phyloP scores from a whole-genome alignment of 805 yeast species.

The Wickerhamiella sergipiensis region DNA sequence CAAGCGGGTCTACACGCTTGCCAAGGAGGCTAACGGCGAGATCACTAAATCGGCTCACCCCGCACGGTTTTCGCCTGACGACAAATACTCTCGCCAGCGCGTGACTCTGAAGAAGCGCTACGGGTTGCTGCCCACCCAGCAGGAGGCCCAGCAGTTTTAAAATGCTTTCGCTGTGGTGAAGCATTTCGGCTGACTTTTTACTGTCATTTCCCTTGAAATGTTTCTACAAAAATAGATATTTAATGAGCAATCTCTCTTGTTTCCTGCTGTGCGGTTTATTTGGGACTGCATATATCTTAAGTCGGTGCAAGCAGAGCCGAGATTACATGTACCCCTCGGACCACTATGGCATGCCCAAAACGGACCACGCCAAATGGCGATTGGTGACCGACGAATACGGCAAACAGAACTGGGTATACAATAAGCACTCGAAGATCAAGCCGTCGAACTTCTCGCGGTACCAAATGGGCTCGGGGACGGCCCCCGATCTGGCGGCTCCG shows the following conservation, averaged over 20 bases:
- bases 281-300: too few relatives aligned
- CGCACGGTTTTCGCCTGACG: slow-evolving; percentile 98
- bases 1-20: slow-evolving; percentile 85
- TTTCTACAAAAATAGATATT: not conserved
- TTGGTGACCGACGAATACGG: slow-evolving; percentile 59
- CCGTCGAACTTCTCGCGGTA: slow-evolving; percentile 22
- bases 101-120: slow-evolving; percentile 94
- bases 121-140: slow-evolving; percentile 75
- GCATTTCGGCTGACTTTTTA: too few relatives aligned
- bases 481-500: slow-evolving; percentile 23
- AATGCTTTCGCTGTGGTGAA: too few relatives aligned
- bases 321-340: slow-evolving; percentile 38
- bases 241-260: not conserved
- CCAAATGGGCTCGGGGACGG: slow-evolving; percentile 20
- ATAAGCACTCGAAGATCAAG: slow-evolving; percentile 22
- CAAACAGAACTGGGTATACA: slow-evolving; percentile 66
- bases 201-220: too few relatives aligned
- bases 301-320: too few relatives aligned
- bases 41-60: slow-evolving; percentile 99
- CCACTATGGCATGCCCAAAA: slow-evolving; percentile 44
- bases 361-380: slow-evolving; percentile 69
- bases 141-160: slow-evolving; percentile 18
- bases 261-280: not conserved
- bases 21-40: slow-evolving; percentile 79
- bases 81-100: slow-evolving; percentile 97